Evolutionary conservation across 768 basidiomycete genomes (phyloP), one percentile per base, ranked within the genome.

Genomic region (Lactifluus echinatus): DNA sequence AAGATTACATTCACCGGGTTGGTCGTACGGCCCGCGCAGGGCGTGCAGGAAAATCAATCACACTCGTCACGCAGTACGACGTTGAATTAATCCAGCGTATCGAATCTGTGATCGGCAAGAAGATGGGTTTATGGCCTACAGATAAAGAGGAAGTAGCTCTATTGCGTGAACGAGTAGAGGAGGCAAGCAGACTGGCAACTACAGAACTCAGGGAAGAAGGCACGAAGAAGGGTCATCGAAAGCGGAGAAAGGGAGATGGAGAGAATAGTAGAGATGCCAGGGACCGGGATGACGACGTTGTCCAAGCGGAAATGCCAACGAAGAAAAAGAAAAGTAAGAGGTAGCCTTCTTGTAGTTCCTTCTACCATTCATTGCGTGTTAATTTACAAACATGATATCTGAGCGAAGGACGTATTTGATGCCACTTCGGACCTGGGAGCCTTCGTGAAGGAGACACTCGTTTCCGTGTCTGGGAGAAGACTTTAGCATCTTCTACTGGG

Each of bases 1-100:
- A 99, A 75, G 96, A 98, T 70, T 99, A 99, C 72, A 96, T 99
- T 49, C 96, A 99, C 69, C 84, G 96, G 43, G 96, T 99, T 10
- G 96, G 96, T 37, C 83, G 96, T 55, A 99, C 96, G 31, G 96
- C 96, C 6, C 87, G 96, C 67, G 96, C 96, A 2, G 96, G 96
- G n/a, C 83, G 96, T 42, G 84, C 93, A 1, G 96, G 96, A 43
- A 97, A 97, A 74, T 86, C 91, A 1, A 89, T 99, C 65, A 96
- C 94, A n/a, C 80, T 99, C 40, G 93, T 97, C 23, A 92, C 95
- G 5, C 96, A 99, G 72, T 99, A 98, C 70, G 96, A 99, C 64
- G 93, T 99, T 53, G 96, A 98, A 72, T 79, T 97, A 44, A 72
- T 97, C 4, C 93, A 96, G 70, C 85, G 96, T 8, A 97, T 98